A percentile compares a stretch with the other conserved stretches of the same genome.
These are phyloP conservation scores for Psidium guajava DNA, from an alignment of 345 rosid species.

Conservation along the genomic window DNA sequence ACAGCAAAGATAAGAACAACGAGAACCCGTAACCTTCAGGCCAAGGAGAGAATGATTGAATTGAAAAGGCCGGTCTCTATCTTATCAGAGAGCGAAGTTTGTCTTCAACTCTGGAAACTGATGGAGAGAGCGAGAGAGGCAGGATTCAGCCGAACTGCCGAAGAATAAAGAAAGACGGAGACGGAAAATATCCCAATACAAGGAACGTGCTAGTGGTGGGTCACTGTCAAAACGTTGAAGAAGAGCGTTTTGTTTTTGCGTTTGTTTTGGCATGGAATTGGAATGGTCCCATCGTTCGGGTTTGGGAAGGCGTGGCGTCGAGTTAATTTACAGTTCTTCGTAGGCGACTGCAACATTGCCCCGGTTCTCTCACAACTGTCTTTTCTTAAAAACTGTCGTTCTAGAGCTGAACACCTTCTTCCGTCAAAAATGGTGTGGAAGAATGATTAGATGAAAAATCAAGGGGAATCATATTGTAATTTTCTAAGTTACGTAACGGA, in stretches of 20 bases:
- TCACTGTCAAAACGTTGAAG: slow-evolving; percentile 4
- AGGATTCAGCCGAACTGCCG: neutral
- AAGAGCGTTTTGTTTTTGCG: neutral
- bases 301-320: neutral
- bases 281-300: neutral
- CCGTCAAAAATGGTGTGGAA: neutral
- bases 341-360: neutral
- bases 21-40: neutral
- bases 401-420: neutral
- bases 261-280: neutral
- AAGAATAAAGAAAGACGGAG: neutral
- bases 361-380: neutral
- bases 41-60: neutral
- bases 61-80: neutral
- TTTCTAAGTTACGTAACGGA: neutral
- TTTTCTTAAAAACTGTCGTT: neutral
- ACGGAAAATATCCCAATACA: neutral
- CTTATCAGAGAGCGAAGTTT: neutral
- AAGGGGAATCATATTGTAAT: neutral
- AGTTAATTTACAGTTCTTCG: neutral
- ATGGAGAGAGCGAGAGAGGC: neutral
- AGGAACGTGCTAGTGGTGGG: neutral
- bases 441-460: neutral
- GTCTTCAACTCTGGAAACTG: neutral
- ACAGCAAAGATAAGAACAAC: neutral